phyloP scores from a whole-genome alignment of 192 early-diverging fungal species.

The Rhizophagus sp. region DNA sequence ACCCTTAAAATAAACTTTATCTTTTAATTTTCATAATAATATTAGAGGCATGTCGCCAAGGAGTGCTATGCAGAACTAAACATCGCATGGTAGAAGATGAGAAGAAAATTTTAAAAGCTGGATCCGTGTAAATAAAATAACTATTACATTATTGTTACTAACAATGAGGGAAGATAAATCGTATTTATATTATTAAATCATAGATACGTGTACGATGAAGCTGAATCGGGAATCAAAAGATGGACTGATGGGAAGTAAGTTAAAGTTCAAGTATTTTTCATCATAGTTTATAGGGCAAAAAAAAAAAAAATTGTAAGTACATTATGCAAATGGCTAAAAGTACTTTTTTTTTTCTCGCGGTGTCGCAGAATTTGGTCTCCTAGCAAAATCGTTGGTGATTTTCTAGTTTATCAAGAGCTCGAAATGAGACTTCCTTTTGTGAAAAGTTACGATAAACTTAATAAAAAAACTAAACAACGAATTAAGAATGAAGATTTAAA shows the following conservation, averaged over 20 bases:
- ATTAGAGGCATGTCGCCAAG: constrained; percentile 41
- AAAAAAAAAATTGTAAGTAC: too few species aligned
- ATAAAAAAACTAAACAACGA: constrained; percentile 26
- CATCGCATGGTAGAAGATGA: constrained; percentile 37
- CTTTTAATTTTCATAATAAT: too few species aligned
- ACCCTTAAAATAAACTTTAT: not conserved
- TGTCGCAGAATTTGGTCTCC: constrained; percentile 39
- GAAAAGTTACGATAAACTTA: constrained; percentile 33
- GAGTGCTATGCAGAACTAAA: constrained; percentile 33
- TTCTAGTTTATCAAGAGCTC: constrained; percentile 42
- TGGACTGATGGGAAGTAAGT: constrained; percentile 44
- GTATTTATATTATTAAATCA: constrained; percentile 11
- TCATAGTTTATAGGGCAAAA: too few species aligned
- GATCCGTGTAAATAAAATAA: not conserved
- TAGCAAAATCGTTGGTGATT: constrained; percentile 40
- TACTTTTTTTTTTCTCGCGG: not conserved
- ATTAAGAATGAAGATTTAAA: constrained; percentile 37
- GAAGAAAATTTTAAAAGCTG: constrained; percentile 6
- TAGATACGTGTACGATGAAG: constrained; percentile 46
- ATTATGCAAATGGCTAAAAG: too few species aligned
- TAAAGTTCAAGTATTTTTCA: not conserved
- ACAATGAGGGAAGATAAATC: not conserved
- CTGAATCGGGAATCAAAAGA: constrained; percentile 39
- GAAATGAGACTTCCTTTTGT: constrained; percentile 32
- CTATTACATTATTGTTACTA: too few species aligned